A percentile compares a stretch with the other conserved stretches of the same genome.
phyloP scores from a whole-genome alignment of 179 eudicot species.

The Drosera spatulata region DNA sequence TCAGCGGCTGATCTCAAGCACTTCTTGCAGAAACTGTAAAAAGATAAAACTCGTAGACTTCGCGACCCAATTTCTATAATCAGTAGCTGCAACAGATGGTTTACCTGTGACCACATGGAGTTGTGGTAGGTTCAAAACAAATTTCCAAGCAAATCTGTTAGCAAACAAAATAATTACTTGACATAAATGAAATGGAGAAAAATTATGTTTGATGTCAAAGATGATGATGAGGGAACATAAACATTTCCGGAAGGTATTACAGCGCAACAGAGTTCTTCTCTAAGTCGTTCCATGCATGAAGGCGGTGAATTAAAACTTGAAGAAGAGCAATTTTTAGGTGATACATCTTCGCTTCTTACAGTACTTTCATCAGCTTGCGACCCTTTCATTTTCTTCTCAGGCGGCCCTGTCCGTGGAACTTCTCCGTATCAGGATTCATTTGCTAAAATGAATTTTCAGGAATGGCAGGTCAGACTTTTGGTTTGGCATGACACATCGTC shows the following conservation, averaged over 20 bases:
- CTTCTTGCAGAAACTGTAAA: conserved; percentile 74
- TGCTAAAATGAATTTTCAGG: background rate
- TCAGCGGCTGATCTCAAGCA: conserved; percentile 85
- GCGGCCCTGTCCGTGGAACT: conserved; percentile 11
- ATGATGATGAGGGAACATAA: background rate
- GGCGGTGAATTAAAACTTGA: conserved; percentile 12
- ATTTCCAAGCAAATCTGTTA: conserved; percentile 90
- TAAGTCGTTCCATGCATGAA: conserved; percentile 62
- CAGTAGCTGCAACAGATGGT: background rate
- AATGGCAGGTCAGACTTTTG: background rate
- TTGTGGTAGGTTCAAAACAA: conserved; percentile 93
- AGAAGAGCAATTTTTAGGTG: no score
- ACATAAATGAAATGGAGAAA: background rate
- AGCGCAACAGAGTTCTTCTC: conserved; percentile 91
- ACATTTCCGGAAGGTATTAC: conserved; percentile 19
- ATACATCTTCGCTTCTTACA: background rate
- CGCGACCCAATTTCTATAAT: background rate
- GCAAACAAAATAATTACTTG: background rate
- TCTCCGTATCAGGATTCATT: background rate
- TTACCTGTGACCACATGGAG: conserved; percentile 96
- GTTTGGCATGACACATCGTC: background rate
- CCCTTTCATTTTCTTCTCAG: conserved; percentile 19
- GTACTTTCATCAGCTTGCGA: conserved; percentile 7
- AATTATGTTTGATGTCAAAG: background rate
- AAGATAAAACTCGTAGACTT: background rate